phyloP scores from a whole-genome alignment of 2,329 filamentous ascomycete genomes.

The Pseudogymnoascus destructans region DNA sequence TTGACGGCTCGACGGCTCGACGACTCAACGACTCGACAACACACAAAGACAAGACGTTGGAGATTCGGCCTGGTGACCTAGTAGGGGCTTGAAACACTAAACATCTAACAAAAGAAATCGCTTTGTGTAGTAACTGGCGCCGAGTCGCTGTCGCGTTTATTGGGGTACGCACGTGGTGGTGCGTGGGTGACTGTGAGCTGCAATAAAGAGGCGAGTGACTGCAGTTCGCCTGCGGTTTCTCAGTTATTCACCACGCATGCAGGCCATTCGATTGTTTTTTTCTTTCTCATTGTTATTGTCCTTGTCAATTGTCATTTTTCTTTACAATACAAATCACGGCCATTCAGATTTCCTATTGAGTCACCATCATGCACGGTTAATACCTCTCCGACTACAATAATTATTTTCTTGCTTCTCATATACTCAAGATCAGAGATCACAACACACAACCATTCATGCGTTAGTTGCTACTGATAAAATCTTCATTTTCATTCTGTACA shows the following conservation, averaged over 20 bases:
- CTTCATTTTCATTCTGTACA: constrained; percentile 4
- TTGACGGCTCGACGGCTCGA: background rate
- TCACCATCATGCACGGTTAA: background rate
- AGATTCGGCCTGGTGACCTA: background rate
- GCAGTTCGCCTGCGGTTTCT: background rate
- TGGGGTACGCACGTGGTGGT: background rate
- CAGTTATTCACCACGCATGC: background rate
- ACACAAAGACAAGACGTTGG: background rate
- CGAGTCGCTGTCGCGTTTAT: background rate
- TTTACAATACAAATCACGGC: background rate
- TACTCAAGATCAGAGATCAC: background rate
- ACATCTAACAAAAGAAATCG: background rate
- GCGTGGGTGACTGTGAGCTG: background rate
- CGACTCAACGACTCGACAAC: background rate
- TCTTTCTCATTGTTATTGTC: constrained; percentile 6
- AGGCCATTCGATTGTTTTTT: constrained; percentile 4
- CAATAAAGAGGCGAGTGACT: background rate
- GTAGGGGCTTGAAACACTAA: background rate
- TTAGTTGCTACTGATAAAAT: constrained; percentile 10
- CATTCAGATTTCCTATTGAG: background rate
- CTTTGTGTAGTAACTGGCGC: background rate
- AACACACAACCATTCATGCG: constrained; percentile 7
- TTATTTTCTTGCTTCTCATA: background rate
- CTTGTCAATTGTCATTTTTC: background rate
- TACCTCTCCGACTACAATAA: background rate